Base-by-base conservation (phyloP, 331 rosid species). In the Quercus lobata region DNA sequence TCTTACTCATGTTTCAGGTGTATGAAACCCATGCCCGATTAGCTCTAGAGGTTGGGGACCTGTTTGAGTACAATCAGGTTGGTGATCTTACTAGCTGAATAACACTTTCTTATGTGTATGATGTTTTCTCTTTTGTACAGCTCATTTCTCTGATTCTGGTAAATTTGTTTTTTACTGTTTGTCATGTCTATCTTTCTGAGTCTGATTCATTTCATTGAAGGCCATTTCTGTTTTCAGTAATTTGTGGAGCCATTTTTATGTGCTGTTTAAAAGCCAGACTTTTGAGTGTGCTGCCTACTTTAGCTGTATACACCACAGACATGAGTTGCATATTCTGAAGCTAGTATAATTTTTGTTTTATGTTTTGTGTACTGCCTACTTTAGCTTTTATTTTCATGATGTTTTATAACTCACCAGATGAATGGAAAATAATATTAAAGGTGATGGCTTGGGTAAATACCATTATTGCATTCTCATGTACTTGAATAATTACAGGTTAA, bases 1-100 rank as follows among this genome's bases (percentile, higher is more conserved):
- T 56, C 76, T 22, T 79, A 54, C 44, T 66, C 22, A 34, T 78
- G 53, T 79, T 83, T 73, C 87, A 96, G 99, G 99, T 96, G 76
- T 96, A 96, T 52, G 98, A 96, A 88, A 91, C 97, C 58, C 99
- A 96, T 79, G 99, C 98, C 35, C 96, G 99, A 24, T 77, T 91
- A 81, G 88, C 99, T n/a, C 62, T 96, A 75, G 99, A 96, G 85
- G 78, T 87, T 81, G 99, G 99, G 62, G 99, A 96, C 88, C 92
- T 96, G 74, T 94, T 96, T 0, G 99, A 96, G 78, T 93, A 83
- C 83, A 96, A 96, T 85, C 99, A 96, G 94, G 99, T 96, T 79
- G 54, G 85, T 85, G 54, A 14, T 49, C 68, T 83, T 57, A 58
- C 18, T 73, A 21, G 79, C n/a, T 68, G 58, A 83, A 58, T 19